phyloP scores from a whole-genome alignment of 2,329 filamentous ascomycete genomes.

The Monosporascus sp. region DNA sequence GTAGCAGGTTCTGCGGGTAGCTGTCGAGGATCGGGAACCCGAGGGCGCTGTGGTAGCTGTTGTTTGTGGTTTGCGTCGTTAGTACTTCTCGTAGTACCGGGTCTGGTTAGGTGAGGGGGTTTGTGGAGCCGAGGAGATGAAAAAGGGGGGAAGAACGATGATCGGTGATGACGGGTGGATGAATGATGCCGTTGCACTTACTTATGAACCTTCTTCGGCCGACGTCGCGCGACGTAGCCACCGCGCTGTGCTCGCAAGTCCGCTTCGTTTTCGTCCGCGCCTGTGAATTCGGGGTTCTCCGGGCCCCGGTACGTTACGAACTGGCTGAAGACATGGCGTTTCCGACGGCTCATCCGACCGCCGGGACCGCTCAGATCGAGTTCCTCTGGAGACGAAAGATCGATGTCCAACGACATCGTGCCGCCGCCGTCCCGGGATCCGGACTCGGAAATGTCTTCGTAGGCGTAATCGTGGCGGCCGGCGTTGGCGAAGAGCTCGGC shows the following conservation, averaged over 20 bases:
- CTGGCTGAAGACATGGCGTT: constrained; percentile 38
- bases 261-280: constrained; percentile 20
- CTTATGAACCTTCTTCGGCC: constrained; percentile 24
- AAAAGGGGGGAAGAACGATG: no score
- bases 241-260: constrained; percentile 10
- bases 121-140: no score
- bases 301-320: constrained; percentile 29
- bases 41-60: constrained; percentile 48
- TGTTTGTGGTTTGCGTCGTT: background rate
- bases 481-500: constrained; percentile 15
- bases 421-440: constrained; percentile 25
- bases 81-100: no score
- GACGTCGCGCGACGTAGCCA: constrained; percentile 12
- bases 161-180: background rate
- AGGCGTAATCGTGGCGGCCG: constrained; percentile 27
- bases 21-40: constrained; percentile 76
- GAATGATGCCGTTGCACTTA: constrained; percentile 11
- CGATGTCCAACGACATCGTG: constrained; percentile 31
- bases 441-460: constrained; percentile 20
- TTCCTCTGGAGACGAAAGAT: constrained; percentile 36
- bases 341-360: constrained; percentile 17
- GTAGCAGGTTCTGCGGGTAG: constrained; percentile 67
- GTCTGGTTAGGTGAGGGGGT: no score
- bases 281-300: constrained; percentile 16
- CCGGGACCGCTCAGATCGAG: constrained; percentile 16